Evolutionary conservation across 805 yeast species (phyloP).

Genomic region (Komagataella kurtzmanii): DNA sequence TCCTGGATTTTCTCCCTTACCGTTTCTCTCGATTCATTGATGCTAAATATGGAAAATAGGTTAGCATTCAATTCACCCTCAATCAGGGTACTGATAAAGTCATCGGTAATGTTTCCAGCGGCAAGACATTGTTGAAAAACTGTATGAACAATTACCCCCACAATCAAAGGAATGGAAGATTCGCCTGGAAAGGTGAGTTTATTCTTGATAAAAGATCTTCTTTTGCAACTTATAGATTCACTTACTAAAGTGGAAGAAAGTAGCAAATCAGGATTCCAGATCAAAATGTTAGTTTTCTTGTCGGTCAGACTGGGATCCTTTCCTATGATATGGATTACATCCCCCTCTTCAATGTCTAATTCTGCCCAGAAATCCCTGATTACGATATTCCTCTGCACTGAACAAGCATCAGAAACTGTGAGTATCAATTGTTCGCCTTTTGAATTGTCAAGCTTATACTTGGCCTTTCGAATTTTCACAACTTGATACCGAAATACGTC

Average conservation of each 20-base stretch:
- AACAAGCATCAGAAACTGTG: conserved; percentile 30
- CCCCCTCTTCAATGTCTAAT: conserved; percentile 32
- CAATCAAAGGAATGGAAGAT: conserved; percentile 47
- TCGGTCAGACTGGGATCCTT: conserved; percentile 35
- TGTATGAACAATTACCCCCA: conserved; percentile 78
- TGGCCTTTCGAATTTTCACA: conserved; percentile 14
- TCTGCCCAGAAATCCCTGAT: conserved; percentile 51
- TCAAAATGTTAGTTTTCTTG: conserved; percentile 42
- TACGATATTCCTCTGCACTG: conserved; percentile 24
- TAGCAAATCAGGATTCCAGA: conserved; percentile 75
- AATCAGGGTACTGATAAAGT: conserved; percentile 21
- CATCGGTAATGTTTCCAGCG: conserved; percentile 20
- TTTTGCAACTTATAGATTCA: conserved; percentile 56
- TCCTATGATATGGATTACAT: conserved; percentile 51
- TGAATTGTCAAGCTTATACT: conserved; percentile 16
- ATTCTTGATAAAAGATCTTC: conserved; percentile 52
- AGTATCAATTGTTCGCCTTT: conserved; percentile 35
- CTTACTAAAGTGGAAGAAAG: conserved; percentile 76
- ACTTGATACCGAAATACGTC: conserved; percentile 39
- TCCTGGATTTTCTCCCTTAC: conserved; percentile 27
- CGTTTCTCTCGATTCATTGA: conserved; percentile 33
- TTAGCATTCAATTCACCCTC: conserved; percentile 14
- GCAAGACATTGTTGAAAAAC: conserved; percentile 50
- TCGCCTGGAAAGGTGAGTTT: conserved; percentile 51
- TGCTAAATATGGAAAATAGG: conserved; percentile 32